phyloP scores from a whole-genome alignment of 345 rosid genomes.

The Citrus unshiu region DNA sequence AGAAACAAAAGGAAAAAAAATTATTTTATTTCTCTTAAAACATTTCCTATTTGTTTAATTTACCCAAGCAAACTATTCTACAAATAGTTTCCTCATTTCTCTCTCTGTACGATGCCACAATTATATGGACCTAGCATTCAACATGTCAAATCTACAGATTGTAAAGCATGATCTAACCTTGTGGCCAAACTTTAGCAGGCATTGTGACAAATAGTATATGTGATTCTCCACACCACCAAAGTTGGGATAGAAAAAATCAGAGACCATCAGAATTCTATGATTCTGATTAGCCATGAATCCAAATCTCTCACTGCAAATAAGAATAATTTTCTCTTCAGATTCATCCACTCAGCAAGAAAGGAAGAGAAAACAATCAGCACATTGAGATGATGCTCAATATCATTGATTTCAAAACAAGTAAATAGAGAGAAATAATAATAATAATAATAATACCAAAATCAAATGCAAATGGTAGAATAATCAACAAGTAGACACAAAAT shows the following conservation, averaged over 20 bases:
- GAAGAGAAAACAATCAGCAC: neutral
- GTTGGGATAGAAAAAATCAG: conserved; percentile 96
- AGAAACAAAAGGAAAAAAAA: neutral
- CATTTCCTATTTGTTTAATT: neutral
- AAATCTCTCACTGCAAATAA: conserved; percentile 24
- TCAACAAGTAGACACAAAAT: neutral
- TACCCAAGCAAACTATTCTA: neutral
- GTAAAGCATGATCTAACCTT: conserved; percentile 48
- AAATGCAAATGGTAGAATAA: neutral
- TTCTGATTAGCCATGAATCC: conserved; percentile 49
- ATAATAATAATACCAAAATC: neutral
- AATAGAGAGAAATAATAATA: neutral
- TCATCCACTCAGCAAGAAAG: neutral
- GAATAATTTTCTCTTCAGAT: neutral
- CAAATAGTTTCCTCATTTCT: neutral
- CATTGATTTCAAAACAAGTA: neutral
- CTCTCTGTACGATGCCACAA: neutral
- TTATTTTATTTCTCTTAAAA: neutral
- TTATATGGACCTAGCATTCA: neutral
- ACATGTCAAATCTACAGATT: neutral
- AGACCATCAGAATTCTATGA: conserved; percentile 83
- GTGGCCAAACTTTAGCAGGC: conserved; percentile 87
- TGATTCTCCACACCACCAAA: conserved; percentile 97
- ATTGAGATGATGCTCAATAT: neutral
- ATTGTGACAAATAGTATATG: conserved; percentile 88